These are phyloP conservation scores for Eucalyptus decipiens DNA, from an alignment of 345 rosid genomes.

Conservation along the genomic window DNA sequence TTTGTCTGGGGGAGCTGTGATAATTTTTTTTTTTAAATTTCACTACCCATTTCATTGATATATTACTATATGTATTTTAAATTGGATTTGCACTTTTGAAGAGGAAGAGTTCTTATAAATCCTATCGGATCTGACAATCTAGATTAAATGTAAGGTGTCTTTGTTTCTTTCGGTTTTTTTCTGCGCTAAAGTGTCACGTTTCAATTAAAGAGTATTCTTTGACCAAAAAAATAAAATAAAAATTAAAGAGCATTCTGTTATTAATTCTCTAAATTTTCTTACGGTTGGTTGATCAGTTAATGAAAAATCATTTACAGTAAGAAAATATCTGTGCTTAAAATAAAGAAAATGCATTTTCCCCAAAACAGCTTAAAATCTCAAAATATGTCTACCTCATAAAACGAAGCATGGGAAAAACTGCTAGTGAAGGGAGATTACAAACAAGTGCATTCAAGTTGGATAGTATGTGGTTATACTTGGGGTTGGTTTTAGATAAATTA, in stretches of 20 bases:
- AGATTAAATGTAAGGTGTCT: too few relatives aligned
- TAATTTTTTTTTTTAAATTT: too few relatives aligned
- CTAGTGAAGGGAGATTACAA: not conserved
- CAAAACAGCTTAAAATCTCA: not conserved
- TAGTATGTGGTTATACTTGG: not conserved
- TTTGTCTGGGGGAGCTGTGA: not conserved
- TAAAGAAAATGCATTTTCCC: not conserved
- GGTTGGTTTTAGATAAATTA: not conserved
- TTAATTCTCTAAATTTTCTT: not conserved
- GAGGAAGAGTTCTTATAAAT: not conserved
- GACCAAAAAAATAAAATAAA: too few relatives aligned
- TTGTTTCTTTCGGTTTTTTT: accelerated
- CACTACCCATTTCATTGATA: not conserved
- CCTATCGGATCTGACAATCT: accelerated
- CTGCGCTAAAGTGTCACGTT: not conserved
- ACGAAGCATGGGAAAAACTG: not conserved
- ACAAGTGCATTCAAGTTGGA: not conserved
- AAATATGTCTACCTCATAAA: not conserved
- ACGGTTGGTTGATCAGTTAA: accelerated
- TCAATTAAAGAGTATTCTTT: too few relatives aligned
- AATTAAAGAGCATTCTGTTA: too few relatives aligned
- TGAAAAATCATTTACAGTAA: too few relatives aligned
- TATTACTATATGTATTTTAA: not conserved
- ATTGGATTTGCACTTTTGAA: not conserved
- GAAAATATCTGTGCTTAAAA: too few relatives aligned